These are phyloP conservation scores for Mycena indigotica DNA, from an alignment of 768 basidiomycete genomes.

Conservation along the genomic window DNA sequence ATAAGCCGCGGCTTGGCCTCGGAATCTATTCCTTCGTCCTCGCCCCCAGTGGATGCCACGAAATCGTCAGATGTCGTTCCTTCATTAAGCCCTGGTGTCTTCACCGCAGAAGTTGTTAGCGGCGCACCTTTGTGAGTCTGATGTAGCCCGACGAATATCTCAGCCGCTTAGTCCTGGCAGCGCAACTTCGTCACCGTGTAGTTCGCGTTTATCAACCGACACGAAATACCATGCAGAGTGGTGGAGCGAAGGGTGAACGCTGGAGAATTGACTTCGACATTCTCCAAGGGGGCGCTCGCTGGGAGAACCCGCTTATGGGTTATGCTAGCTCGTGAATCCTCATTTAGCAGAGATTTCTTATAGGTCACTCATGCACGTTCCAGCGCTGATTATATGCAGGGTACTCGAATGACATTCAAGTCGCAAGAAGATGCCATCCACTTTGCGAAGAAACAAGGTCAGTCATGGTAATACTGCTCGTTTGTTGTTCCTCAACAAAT, in stretches of 20 bases:
- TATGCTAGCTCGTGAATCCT: conserved; percentile 86
- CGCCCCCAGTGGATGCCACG: conserved; percentile 24
- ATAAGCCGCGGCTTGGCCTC: conserved; percentile 35
- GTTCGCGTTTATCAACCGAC: conserved; percentile 94
- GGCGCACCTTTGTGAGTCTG: conserved; percentile 77
- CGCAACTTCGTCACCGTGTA: conserved; percentile 79
- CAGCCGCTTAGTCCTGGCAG: conserved; percentile 40
- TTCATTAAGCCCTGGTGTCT: conserved; percentile 55
- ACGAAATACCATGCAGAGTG: conserved; percentile 94
- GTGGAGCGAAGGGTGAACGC: conserved; percentile 77
- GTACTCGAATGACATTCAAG: conserved; percentile 78
- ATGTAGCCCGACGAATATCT: not conserved
- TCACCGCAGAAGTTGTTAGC: conserved; percentile 81
- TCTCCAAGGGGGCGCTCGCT: conserved; percentile 85
- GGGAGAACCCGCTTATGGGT: conserved; percentile 99
- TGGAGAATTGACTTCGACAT: conserved; percentile 97
- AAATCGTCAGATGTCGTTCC: conserved; percentile 44
- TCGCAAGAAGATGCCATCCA: conserved; percentile 90
- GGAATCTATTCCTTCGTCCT: conserved; percentile 25
- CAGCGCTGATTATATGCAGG: conserved; percentile 96
- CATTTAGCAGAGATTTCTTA: not conserved
- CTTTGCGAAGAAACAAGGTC: conserved; percentile 97
- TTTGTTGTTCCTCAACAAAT: conserved; percentile 6
- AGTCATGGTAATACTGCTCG: conserved; percentile 16
- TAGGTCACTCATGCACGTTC: not conserved